A percentile compares a stretch with the other conserved stretches of the same genome.
phyloP scores from a whole-genome alignment of 2,329 filamentous ascomycete genomes.

The Verticillium tricorpus region DNA sequence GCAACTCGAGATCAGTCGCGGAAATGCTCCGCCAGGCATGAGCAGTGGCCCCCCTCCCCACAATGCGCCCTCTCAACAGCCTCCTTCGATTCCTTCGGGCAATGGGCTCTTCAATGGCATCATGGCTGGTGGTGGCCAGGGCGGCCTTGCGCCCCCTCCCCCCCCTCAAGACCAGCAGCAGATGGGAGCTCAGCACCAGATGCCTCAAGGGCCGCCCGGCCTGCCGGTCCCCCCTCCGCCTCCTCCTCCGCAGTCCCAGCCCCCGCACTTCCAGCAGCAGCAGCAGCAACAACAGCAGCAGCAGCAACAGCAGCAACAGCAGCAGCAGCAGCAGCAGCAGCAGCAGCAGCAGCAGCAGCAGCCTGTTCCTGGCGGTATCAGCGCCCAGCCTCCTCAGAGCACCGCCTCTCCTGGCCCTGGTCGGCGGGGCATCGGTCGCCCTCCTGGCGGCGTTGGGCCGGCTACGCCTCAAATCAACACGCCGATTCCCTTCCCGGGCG shows the following conservation, averaged over 20 bases:
- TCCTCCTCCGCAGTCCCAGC: conserved; percentile 56
- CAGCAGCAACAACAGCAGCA: conserved; percentile 73
- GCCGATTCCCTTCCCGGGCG: conserved; percentile 79
- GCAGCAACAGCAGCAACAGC: conserved; percentile 45
- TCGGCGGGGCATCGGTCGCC: conserved; percentile 66
- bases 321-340: conserved; percentile 63
- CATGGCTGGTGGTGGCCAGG: conserved; percentile 85
- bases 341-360: conserved; percentile 58
- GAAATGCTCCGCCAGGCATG: conserved; percentile 54
- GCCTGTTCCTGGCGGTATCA: conserved; percentile 70
- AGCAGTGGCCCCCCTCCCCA: conserved; percentile 65
- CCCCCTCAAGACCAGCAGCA: conserved; percentile 57
- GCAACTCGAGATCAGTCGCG: conserved; percentile 75
- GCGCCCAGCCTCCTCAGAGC: conserved; percentile 74
- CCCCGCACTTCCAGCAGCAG: conserved; percentile 60
- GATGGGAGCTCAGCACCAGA: conserved; percentile 44
- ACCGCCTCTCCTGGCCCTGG: conserved; percentile 83
- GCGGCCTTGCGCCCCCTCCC: conserved; percentile 75
- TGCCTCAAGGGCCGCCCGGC: conserved; percentile 72
- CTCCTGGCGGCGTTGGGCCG: conserved; percentile 59
- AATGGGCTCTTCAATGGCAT: conserved; percentile 93
- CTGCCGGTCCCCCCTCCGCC: conserved; percentile 54
- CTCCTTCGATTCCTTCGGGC: conserved; percentile 84
- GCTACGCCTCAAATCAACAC: conserved; percentile 91
- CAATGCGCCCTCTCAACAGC: conserved; percentile 74